Evolutionary conservation across 305 asterid species (phyloP).

Genomic region (Withania somnifera): DNA sequence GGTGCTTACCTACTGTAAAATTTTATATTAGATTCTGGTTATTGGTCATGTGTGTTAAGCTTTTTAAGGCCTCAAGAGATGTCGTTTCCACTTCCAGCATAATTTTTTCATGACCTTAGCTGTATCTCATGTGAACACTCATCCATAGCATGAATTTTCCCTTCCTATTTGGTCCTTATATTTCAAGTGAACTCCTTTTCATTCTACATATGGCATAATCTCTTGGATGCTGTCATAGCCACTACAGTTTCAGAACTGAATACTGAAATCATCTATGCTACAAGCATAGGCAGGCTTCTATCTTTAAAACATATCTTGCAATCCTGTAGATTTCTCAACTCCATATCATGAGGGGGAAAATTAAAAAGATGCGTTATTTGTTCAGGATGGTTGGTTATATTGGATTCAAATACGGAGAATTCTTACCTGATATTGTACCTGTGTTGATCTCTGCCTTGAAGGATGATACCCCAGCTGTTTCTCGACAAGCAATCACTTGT

Average conservation of each 20-base stretch:
- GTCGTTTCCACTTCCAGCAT: not conserved
- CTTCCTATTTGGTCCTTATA: not conserved
- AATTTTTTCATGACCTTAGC: not conserved
- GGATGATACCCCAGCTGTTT: constrained; percentile 85
- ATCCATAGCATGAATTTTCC: not conserved
- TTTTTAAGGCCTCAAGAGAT: not conserved
- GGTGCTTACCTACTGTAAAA: not conserved
- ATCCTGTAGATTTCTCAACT: not conserved
- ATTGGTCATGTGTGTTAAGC: not conserved
- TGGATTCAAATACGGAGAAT: constrained; percentile 64
- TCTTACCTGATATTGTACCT: constrained; percentile 76
- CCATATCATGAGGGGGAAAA: not conserved
- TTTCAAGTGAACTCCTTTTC: constrained; percentile 1
- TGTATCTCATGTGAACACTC: not conserved
- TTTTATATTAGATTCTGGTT: not conserved
- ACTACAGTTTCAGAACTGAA: not conserved
- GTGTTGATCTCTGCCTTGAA: constrained; percentile 50
- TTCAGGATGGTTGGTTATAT: constrained; percentile 69
- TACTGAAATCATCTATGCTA: not conserved
- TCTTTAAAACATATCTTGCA: not conserved
- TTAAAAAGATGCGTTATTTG: not conserved
- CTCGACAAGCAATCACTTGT: constrained; percentile 80
- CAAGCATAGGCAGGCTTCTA: not conserved
- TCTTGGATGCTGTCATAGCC: not conserved
- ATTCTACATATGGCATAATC: not conserved